Conservation (phyloP, 208 protist species). For the Crithidia expoeki region DNA sequence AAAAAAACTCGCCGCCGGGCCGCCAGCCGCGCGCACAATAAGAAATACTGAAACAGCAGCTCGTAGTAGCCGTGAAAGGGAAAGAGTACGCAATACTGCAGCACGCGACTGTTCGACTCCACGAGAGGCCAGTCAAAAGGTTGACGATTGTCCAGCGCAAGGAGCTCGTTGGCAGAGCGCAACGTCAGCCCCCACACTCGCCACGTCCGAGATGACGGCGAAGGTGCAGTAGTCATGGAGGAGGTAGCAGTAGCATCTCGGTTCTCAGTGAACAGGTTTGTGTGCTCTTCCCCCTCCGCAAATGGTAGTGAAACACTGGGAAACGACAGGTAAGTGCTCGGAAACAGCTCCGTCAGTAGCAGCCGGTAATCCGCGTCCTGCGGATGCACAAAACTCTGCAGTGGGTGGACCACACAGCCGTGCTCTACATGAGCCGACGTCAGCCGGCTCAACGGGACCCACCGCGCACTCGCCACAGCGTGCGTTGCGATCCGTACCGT, state of each 20-base stretch:
- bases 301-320: slow-evolving; percentile 44
- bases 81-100: slow-evolving; percentile 57
- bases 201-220: slow-evolving; percentile 35
- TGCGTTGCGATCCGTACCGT: slow-evolving; percentile 48
- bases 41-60: slow-evolving; percentile 41
- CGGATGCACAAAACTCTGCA: slow-evolving; percentile 51
- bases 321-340: slow-evolving; percentile 52
- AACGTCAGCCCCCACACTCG: slow-evolving; percentile 73
- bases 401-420: slow-evolving; percentile 51
- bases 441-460: slow-evolving; percentile 60
- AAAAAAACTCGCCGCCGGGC: neutral
- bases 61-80: slow-evolving; percentile 81
- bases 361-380: slow-evolving; percentile 49
- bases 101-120: slow-evolving; percentile 49
- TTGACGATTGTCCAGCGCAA: slow-evolving; percentile 54
- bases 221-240: too few relatives aligned
- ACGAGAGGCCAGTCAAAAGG: slow-evolving; percentile 74
- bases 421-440: slow-evolving; percentile 27
- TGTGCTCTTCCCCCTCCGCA: neutral
- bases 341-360: slow-evolving; percentile 58
- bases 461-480: slow-evolving; percentile 63
- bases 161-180: slow-evolving; percentile 58
- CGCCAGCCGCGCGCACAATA: slow-evolving; percentile 32
- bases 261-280: neutral
- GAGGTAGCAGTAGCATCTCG: too few relatives aligned